Evolutionary conservation across 352 stramenopile genomes (phyloP).

Genomic region (Hyaloperonospora arabidopsidis): DNA sequence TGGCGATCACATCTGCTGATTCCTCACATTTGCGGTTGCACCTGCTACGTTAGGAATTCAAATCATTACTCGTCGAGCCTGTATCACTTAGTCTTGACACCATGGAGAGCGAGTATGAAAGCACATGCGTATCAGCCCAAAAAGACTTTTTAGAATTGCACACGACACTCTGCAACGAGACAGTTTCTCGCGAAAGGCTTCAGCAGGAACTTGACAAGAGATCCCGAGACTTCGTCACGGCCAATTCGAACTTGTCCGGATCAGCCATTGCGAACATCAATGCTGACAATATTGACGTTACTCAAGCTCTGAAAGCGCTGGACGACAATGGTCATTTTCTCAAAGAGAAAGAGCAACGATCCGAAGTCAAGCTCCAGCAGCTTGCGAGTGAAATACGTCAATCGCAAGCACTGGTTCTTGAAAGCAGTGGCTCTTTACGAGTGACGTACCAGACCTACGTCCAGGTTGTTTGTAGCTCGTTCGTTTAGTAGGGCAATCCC

Average conservation of each 20-base stretch:
- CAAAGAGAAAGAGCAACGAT: slow-evolving; percentile 33
- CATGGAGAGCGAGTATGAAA: slow-evolving; percentile 79
- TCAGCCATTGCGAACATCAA: slow-evolving; percentile 14
- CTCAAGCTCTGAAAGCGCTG: slow-evolving; percentile 24
- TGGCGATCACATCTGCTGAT: background rate
- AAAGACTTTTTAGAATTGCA: slow-evolving; percentile 59
- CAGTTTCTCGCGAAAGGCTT: slow-evolving; percentile 36
- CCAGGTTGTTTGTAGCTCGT: slow-evolving; percentile 31
- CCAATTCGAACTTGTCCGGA: slow-evolving; percentile 25
- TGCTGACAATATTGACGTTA: slow-evolving; percentile 23
- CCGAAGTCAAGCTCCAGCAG: slow-evolving; percentile 42
- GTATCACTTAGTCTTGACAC: slow-evolving; percentile 61
- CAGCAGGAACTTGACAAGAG: slow-evolving; percentile 60
- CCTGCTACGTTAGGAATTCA: slow-evolving; percentile 49
- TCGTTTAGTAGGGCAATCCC: background rate
- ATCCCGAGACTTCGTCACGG: slow-evolving; percentile 32
- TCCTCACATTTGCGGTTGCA: background rate
- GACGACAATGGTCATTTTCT: slow-evolving; percentile 21
- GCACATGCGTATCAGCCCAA: slow-evolving; percentile 38
- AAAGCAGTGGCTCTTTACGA: slow-evolving; percentile 33
- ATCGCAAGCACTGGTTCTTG: slow-evolving; percentile 28
- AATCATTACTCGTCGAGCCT: slow-evolving; percentile 62
- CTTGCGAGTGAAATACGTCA: slow-evolving; percentile 39
- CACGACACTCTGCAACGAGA: slow-evolving; percentile 38
- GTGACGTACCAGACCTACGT: slow-evolving; percentile 47